Evolutionary conservation across 208 protist species (phyloP).

Genomic region (Leptomonas seymouri): DNA sequence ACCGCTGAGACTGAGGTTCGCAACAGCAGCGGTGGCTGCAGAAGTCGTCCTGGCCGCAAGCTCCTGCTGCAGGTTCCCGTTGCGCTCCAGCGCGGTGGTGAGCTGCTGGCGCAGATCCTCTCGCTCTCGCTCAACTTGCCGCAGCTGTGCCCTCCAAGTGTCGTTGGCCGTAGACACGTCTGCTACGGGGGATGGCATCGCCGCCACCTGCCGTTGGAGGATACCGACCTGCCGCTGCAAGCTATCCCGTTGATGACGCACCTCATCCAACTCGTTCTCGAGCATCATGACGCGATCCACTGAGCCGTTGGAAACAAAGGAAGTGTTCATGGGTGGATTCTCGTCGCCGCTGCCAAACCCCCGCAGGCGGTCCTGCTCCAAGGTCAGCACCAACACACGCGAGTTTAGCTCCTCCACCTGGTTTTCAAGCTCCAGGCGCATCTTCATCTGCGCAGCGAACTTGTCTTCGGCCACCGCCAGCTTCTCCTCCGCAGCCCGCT

Average conservation of each 20-base stretch:
- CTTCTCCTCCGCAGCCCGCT: constrained; percentile 52
- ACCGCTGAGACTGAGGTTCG: not conserved
- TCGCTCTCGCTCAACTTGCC: constrained; percentile 62
- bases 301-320: constrained; percentile 65
- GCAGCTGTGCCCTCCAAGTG: constrained; percentile 57
- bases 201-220: constrained; percentile 62
- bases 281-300: constrained; percentile 63
- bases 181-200: constrained; percentile 34
- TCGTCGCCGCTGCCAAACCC: constrained; percentile 33
- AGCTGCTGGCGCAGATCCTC: constrained; percentile 58
- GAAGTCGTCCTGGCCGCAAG: constrained; percentile 5
- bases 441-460: constrained; percentile 46
- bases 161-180: constrained; percentile 33
- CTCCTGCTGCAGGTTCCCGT: constrained; percentile 31
- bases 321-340: constrained; percentile 35
- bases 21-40: not conserved
- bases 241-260: constrained; percentile 53
- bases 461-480: constrained; percentile 62
- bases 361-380: constrained; percentile 37
- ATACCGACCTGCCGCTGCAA: constrained; percentile 58
- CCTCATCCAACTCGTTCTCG: constrained; percentile 74
- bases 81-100: constrained; percentile 36
- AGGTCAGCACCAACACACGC: constrained; percentile 39
- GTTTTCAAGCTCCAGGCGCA: constrained; percentile 50
- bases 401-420: constrained; percentile 61